Conservation (phyloP, 140 eudicot species). For the Flaveria floridana region DNA sequence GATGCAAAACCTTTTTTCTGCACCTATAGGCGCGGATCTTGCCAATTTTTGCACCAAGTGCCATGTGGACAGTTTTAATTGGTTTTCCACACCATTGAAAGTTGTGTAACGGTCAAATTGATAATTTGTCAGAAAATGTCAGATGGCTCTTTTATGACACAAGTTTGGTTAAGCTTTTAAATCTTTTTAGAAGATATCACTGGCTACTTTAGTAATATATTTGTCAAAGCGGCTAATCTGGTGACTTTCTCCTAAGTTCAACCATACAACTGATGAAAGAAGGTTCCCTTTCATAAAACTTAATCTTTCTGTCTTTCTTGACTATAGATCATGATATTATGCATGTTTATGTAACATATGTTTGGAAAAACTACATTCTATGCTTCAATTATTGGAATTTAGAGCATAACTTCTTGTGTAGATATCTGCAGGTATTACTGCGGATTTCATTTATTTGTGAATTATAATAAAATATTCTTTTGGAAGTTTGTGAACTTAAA, state of each 20-base stretch:
- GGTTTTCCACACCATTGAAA: background rate
- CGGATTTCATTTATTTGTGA: constrained; percentile 20
- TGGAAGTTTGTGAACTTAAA: constrained; percentile 27
- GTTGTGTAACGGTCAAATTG: background rate
- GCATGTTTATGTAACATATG: constrained; percentile 16
- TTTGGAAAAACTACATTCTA: constrained; percentile 15
- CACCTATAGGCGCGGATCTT: background rate
- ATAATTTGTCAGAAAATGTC: background rate
- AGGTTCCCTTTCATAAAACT: constrained; percentile 18
- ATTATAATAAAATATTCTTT: constrained; percentile 22
- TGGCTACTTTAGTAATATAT: background rate
- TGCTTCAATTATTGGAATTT: constrained; percentile 23
- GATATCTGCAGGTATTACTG: background rate
- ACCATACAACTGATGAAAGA: background rate
- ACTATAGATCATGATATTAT: constrained; percentile 19
- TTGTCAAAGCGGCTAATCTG: background rate
- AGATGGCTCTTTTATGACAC: background rate
- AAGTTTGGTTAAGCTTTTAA: constrained; percentile 5
- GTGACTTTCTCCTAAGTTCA: background rate
- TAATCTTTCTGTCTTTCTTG: constrained; percentile 19
- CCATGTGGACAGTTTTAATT: background rate
- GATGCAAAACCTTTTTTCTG: background rate
- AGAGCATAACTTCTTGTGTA: constrained; percentile 2
- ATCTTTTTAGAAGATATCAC: background rate
- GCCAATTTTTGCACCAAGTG: background rate